Base-by-base conservation (phyloP, 768 basidiomycete species). In the Clitopilus passeckerianus region DNA sequence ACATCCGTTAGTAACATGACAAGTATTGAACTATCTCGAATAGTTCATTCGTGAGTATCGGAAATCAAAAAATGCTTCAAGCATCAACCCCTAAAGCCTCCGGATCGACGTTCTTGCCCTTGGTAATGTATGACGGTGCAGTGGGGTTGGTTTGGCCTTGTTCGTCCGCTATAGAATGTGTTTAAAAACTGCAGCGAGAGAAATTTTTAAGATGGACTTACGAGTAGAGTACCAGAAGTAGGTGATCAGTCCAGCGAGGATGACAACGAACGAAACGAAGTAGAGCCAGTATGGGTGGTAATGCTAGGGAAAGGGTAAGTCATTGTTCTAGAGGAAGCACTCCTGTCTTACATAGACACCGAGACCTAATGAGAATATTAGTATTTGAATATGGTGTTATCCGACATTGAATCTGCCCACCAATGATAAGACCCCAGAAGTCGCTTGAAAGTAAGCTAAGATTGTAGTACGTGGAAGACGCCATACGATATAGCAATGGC, bases 211-310 rank as follows among this genome's bases (percentile, higher is more conserved):
- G 54, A 56, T 34, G 20, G 2, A 80, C 91, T 66, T 75, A 93
- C 91, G 92, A 34, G 87, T 86, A 6, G 87, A 83, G 70, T 82
- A 76, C 91, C 93, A 95, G 77, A 94, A 94, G 73, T 94, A 95
- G 35, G 87, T 81, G 66, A 95, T 75, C 5, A 95, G 80, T 2
- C 93, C 93, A 12, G 75, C 34, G 46, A 94, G 69, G 61, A 93
- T 85, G 14, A 93, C 77, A 0, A 72, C 79, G 66, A 89, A 95
- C 0, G 93, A 81, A 61, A 87, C 75, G 73, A 95, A 95, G 78
- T 95, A 94, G 15, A 95, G 80, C 91, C 92, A 95, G 77, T 84
- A 94, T 3, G 93, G 93, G 46, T 75, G 71, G 75, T 84, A 93
- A 64, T 92, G 87, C 91, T 93, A 63, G 57, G 59, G 35, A 54